These are phyloP conservation scores for Raffaelea ambrosiae DNA, from an alignment of 2,329 filamentous ascomycete genomes.

Conservation along the genomic window DNA sequence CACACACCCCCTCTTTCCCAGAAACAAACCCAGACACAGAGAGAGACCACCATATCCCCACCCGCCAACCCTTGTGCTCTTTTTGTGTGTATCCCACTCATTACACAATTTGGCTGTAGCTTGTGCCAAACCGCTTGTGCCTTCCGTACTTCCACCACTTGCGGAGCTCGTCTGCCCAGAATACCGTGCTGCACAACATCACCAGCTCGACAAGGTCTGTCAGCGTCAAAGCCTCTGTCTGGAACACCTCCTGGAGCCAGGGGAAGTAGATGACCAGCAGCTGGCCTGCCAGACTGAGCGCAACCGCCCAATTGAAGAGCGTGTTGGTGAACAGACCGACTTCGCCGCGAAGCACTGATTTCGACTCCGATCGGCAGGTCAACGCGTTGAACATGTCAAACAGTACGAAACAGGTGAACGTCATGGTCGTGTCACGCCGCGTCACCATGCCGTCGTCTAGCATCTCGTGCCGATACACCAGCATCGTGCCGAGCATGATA, in stretches of 20 bases:
- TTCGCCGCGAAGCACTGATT: constrained; percentile 81
- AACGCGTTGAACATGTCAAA: constrained; percentile 99
- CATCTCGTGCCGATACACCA: constrained; percentile 91
- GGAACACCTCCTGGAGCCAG: constrained; percentile 87
- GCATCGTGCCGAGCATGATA: constrained; percentile 88
- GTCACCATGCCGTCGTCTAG: constrained; percentile 71
- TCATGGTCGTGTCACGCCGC: constrained; percentile 96
- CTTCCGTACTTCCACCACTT: constrained; percentile 64
- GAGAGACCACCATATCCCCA: neutral
- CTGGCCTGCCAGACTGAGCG: constrained; percentile 76
- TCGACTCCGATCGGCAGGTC: constrained; percentile 82
- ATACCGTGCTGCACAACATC: constrained; percentile 75
- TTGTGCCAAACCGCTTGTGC: constrained; percentile 43
- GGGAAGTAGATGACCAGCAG: constrained; percentile 90
- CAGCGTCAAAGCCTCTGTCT: constrained; percentile 76
- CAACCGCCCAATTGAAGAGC: constrained; percentile 94
- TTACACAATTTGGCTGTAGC: constrained; percentile 60
- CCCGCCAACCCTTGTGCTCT: neutral
- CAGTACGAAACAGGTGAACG: constrained; percentile 96
- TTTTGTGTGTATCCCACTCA: neutral
- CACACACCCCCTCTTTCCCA: too few relatives aligned
- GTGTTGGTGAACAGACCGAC: constrained; percentile 75
- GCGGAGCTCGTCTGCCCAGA: constrained; percentile 87
- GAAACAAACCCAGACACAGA: too few relatives aligned
- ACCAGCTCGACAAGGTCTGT: constrained; percentile 67